Evolutionary conservation across 257 asterid genomes (phyloP).

Genomic region (Ilex asprella): DNA sequence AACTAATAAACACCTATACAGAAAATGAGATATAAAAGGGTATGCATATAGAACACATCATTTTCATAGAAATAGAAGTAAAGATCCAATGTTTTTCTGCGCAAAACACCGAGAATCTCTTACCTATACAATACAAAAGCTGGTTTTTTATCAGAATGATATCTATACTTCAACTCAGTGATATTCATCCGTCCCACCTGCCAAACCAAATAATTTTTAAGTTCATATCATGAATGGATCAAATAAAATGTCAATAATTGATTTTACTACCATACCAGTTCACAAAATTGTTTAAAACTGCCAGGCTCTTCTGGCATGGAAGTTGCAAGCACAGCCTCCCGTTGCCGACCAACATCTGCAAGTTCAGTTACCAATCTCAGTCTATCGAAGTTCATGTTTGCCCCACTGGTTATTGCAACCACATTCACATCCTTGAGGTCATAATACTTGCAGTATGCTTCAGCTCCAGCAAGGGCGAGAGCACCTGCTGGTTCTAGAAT

Average conservation of each 20-base stretch:
- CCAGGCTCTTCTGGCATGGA: constrained; percentile 77
- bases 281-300: constrained; percentile 63
- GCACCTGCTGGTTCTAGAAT: constrained; percentile 99
- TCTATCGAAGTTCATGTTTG: constrained; percentile 94
- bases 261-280: constrained; percentile 44
- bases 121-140: constrained; percentile 84
- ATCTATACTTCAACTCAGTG: constrained; percentile 84
- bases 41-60: too few species aligned
- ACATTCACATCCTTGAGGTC: constrained; percentile 71
- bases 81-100: not conserved
- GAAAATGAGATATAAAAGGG: too few species aligned
- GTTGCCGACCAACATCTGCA: constrained; percentile 80
- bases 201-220: constrained; percentile 13
- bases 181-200: constrained; percentile 89
- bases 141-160: constrained; percentile 47
- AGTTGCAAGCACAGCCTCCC: constrained; percentile 87
- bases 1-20: too few species aligned
- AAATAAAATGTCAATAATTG: not conserved
- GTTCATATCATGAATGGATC: too few species aligned
- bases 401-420: constrained; percentile 91
- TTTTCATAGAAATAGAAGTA: too few species aligned
- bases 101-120: constrained; percentile 17
- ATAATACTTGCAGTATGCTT: constrained; percentile 88
- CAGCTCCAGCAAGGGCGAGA: constrained; percentile 93
- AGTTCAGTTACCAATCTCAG: constrained; percentile 91